These are phyloP conservation scores for Debaryomycetaceae sp. DNA, from an alignment of 1,139 yeast species.

Conservation along the genomic window DNA sequence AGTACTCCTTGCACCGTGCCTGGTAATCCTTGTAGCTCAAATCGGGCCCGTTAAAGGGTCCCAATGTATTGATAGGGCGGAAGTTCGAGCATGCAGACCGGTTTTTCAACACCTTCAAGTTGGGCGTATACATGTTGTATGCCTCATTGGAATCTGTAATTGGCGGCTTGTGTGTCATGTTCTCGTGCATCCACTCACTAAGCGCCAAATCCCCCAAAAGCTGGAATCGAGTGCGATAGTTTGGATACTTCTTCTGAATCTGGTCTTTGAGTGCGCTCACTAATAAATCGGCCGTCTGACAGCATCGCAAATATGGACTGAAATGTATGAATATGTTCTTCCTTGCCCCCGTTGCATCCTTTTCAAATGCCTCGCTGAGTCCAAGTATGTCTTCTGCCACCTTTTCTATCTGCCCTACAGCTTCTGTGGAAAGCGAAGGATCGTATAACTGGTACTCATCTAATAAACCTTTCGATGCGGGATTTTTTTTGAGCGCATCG, in stretches of 20 bases:
- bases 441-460: conserved; percentile 35
- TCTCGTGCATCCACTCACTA: conserved; percentile 48
- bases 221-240: conserved; percentile 37
- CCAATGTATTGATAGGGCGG: conserved; percentile 45
- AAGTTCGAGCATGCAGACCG: conserved; percentile 38
- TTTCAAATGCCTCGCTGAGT: conserved; percentile 24
- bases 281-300: conserved; percentile 44
- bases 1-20: conserved; percentile 39
- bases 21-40: conserved; percentile 43
- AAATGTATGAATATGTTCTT: conserved; percentile 43
- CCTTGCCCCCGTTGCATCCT: conserved; percentile 14
- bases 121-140: conserved; percentile 48
- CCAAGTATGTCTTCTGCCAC: conserved; percentile 29
- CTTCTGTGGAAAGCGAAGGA: conserved; percentile 35
- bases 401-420: conserved; percentile 27
- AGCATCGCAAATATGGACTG: conserved; percentile 44
- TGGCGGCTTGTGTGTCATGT: conserved; percentile 45
- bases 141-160: conserved; percentile 46
- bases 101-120: conserved; percentile 35
- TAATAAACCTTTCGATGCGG: conserved; percentile 25
- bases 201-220: conserved; percentile 46
- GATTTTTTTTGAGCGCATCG: conserved; percentile 28
- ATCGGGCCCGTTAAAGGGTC: conserved; percentile 47
- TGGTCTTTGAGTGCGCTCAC: conserved; percentile 27
- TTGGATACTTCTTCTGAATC: conserved; percentile 24